Conservation (phyloP, 2,329 filamentous ascomycete genomes). For the Botrytis elliptica region DNA sequence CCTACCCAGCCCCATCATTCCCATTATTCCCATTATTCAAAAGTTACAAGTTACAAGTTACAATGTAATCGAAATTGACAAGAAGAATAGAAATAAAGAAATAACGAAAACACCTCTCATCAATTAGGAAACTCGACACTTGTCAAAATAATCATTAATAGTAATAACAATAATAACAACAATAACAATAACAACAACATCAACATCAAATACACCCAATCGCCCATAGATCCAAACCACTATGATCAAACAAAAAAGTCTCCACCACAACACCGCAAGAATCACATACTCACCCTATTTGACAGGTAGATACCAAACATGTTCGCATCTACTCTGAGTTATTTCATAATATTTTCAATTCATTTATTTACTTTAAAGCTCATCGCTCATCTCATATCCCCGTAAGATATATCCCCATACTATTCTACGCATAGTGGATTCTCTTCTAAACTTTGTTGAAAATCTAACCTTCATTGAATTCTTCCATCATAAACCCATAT, state of each 20-base stretch:
- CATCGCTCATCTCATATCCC: background rate
- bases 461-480: background rate
- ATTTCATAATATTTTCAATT: background rate
- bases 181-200: too few species aligned
- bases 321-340: background rate
- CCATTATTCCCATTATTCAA: too few species aligned
- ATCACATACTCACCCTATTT: background rate
- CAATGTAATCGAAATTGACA: too few species aligned
- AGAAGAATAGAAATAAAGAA: too few species aligned
- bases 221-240: background rate
- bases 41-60: too few species aligned
- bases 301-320: background rate
- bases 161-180: too few species aligned
- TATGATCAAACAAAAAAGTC: background rate
- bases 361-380: background rate
- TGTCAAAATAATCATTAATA: too few species aligned
- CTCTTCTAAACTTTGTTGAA: background rate
- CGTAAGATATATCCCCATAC: background rate
- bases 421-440: background rate
- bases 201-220: too few species aligned
- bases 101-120: too few species aligned
- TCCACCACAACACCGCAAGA: background rate
- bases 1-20: too few species aligned
- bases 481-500: background rate
- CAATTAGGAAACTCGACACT: too few species aligned